Percentiles rank a stretch among this genome's conserved stretches.
Conservation (phyloP, 805 yeast species). For the Nakazawaea sp. region DNA sequence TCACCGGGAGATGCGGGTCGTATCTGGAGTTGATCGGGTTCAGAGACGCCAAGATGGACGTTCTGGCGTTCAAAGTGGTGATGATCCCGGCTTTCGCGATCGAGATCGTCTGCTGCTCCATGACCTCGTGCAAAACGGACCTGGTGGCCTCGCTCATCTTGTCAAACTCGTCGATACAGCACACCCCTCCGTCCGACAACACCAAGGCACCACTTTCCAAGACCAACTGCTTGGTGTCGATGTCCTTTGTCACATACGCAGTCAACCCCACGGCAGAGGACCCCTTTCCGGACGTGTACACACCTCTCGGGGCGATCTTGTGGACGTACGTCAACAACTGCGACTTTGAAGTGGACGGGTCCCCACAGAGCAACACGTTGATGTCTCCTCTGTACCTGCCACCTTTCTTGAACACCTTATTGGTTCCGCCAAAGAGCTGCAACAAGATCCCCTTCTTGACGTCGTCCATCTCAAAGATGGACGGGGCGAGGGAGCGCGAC, state of each 20-base stretch:
- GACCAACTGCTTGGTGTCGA: conserved; percentile 89
- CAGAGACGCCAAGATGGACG: conserved; percentile 93
- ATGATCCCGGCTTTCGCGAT: conserved; percentile 98
- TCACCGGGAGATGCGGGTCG: conserved; percentile 91
- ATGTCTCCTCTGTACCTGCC: conserved; percentile 96
- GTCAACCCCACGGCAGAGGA: conserved; percentile 99
- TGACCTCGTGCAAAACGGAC: conserved; percentile 94
- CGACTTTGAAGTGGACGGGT: conserved; percentile 96
- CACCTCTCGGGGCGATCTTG: conserved; percentile 96
- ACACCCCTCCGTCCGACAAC: conserved; percentile 94
- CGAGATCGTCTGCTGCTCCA: conserved; percentile 98
- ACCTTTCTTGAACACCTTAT: conserved; percentile 81
- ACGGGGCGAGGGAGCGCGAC: conserved; percentile 93
- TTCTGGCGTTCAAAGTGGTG: conserved; percentile 93
- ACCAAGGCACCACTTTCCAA: conserved; percentile 96
- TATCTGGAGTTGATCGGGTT: conserved; percentile 95
- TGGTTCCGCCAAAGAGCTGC: conserved; percentile 94
- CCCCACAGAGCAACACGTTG: conserved; percentile 89
- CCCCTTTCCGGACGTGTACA: conserved; percentile 97
- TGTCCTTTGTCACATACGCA: conserved; percentile 91
- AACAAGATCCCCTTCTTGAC: conserved; percentile 91
- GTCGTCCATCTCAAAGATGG: conserved; percentile 92
- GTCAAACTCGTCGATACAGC: conserved; percentile 98
- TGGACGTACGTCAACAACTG: conserved; percentile 93
- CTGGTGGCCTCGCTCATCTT: conserved; percentile 94